Evolutionary conservation across 2,329 filamentous ascomycete species (phyloP), one percentile per base, ranked within the genome.

Genomic region (Dryadomyces quercivorus): DNA sequence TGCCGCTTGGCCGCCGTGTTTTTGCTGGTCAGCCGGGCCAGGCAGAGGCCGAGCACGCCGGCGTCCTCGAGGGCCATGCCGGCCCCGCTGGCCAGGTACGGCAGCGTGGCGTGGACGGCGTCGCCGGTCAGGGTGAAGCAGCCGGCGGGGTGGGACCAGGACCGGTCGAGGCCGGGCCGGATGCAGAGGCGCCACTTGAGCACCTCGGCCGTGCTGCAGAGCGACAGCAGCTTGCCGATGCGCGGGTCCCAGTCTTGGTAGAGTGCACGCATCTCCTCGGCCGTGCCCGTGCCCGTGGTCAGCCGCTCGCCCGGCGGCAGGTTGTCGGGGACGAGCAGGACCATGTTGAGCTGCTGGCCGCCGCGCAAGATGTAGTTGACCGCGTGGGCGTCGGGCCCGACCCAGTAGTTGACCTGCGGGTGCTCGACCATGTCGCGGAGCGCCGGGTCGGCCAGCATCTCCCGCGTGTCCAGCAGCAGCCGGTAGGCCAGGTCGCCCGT

Each of bases 121-220:
- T 75, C 73, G 2, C 72, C 73, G 3, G 74, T 62, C 36, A 76
- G 62, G 22, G 65, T 66, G 15, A 66, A 69, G 31, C 66, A 69
- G n/a, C 69, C 70, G 0, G 60, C 61, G 0, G 66, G 63, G 57
- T 72, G 68, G 0, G 68, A 65, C 73, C 72, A 76, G 8, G 63
- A 61, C 1, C 64, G 59, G 42, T 76, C 63, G 26, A 67, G 62
- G 7, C 63, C 63, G 15, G 72, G 66, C 55, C 74, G 72, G 56
- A 68, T 72, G 55, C 67, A 70, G 5, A 76, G 69, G 5, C 69
- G 68, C 74, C 73, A 76, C 59, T 76, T 75, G 57, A 70, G 65
- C 40, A 73, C 72, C 46, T 66, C 66, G 38, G 70, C 72, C 45
- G 66, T 65, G 40, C 69, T 65, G 10, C 67, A 64, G 57, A 65